These are phyloP conservation scores for Murraya koenigii DNA, from an alignment of 345 rosid species.

Conservation along the genomic window DNA sequence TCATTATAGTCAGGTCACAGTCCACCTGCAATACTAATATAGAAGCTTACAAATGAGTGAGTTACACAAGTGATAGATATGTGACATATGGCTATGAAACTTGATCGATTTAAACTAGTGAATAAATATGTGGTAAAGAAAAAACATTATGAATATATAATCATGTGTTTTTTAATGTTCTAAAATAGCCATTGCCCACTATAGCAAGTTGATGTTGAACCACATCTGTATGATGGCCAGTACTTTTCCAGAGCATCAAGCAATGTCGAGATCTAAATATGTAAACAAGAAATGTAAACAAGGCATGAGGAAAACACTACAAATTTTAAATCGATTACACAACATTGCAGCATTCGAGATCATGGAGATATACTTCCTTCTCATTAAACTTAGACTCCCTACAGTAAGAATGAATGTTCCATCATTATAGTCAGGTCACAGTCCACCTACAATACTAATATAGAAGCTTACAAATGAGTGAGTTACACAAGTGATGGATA, in stretches of 20 bases:
- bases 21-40: constrained; percentile 54
- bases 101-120: too few relatives aligned
- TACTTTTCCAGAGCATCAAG: constrained; percentile 54
- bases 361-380: constrained; percentile 49
- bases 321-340: background rate
- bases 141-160: too few relatives aligned
- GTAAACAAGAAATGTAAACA: background rate
- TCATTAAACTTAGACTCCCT: constrained; percentile 47
- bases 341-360: background rate
- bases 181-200: constrained; percentile 63
- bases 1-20: constrained; percentile 97
- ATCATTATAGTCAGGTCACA: constrained; percentile 97
- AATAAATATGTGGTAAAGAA: too few relatives aligned
- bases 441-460: constrained; percentile 55
- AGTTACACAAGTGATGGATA: too few relatives aligned
- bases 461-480: constrained; percentile 3
- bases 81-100: too few relatives aligned
- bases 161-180: too few relatives aligned
- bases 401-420: constrained; percentile 93
- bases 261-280: constrained; percentile 60
- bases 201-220: constrained; percentile 55
- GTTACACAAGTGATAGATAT: too few relatives aligned
- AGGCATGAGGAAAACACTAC: background rate
- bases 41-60: constrained; percentile 6
- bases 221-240: constrained; percentile 80